Evolutionary conservation across 2,329 filamentous ascomycete genomes (phyloP).

Genomic region (Penicillium brasilianum): DNA sequence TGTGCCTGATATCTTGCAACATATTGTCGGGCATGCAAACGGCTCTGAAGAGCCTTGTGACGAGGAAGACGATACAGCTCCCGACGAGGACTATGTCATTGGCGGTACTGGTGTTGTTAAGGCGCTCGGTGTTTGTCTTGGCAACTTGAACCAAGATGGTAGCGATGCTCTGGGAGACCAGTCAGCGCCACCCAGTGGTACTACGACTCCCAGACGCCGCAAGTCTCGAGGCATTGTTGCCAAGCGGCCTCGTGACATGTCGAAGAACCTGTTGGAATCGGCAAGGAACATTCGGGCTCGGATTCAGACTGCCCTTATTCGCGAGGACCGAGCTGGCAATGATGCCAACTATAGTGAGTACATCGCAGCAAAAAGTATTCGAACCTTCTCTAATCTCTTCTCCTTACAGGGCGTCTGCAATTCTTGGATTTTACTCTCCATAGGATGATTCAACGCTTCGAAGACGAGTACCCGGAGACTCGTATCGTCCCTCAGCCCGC

Average conservation of each 20-base stretch:
- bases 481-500: constrained; percentile 53
- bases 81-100: constrained; percentile 94
- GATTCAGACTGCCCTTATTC: constrained; percentile 80
- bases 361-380: background rate
- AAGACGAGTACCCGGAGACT: constrained; percentile 94
- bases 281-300: constrained; percentile 86
- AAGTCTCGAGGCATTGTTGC: constrained; percentile 56
- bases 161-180: constrained; percentile 40
- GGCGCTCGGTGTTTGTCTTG: constrained; percentile 85
- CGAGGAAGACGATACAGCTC: constrained; percentile 70
- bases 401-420: constrained; percentile 68
- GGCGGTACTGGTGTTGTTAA: constrained; percentile 95
- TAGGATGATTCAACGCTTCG: constrained; percentile 92
- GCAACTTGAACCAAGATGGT: constrained; percentile 71
- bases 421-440: constrained; percentile 89
- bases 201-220: constrained; percentile 59
- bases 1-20: constrained; percentile 83
- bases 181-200: constrained; percentile 56
- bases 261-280: constrained; percentile 82
- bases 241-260: constrained; percentile 85
- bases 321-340: constrained; percentile 72
- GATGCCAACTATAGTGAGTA: constrained; percentile 77
- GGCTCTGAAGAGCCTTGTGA: constrained; percentile 56
- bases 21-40: constrained; percentile 75
- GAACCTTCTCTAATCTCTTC: constrained; percentile 31